Percentiles rank a stretch among this genome's conserved stretches.
Conservation (phyloP, 495 filamentous ascomycete genomes). For the Sphaerosporella brunnea region DNA sequence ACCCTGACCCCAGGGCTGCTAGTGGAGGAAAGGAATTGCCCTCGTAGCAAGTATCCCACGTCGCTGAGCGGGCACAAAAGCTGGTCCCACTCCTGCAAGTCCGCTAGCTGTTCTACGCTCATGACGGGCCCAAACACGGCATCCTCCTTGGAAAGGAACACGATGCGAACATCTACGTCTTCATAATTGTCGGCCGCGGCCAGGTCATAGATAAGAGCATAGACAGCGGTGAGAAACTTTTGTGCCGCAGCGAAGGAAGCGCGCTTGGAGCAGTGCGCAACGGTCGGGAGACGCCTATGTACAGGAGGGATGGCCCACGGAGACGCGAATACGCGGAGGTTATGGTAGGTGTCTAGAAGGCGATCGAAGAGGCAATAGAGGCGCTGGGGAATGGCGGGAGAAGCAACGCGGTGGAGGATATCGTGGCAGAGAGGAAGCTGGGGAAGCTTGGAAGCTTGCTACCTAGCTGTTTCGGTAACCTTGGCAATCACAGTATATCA, state of each 20-base stretch:
- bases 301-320: constrained; percentile 16
- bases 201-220: neutral
- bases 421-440: too few species aligned
- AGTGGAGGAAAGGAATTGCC: neutral
- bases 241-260: constrained; percentile 20
- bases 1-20: neutral
- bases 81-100: constrained; percentile 1
- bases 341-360: neutral
- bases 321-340: constrained; percentile 6
- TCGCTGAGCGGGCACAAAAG: neutral
- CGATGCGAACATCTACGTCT: constrained; percentile 1
- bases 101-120: constrained; percentile 1
- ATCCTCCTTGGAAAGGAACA: neutral
- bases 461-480: too few species aligned
- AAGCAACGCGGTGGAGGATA: neutral
- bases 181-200: too few species aligned
- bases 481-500: too few species aligned
- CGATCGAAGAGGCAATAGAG: neutral
- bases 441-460: too few species aligned
- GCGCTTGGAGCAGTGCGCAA: constrained; percentile 20
- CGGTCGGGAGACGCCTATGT: constrained; percentile 26
- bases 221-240: constrained; percentile 31
- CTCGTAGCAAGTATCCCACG: neutral
- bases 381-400: neutral
- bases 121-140: neutral